These are phyloP conservation scores for Yarrowia osloensis DNA, from an alignment of 805 yeast genomes.

Conservation along the genomic window DNA sequence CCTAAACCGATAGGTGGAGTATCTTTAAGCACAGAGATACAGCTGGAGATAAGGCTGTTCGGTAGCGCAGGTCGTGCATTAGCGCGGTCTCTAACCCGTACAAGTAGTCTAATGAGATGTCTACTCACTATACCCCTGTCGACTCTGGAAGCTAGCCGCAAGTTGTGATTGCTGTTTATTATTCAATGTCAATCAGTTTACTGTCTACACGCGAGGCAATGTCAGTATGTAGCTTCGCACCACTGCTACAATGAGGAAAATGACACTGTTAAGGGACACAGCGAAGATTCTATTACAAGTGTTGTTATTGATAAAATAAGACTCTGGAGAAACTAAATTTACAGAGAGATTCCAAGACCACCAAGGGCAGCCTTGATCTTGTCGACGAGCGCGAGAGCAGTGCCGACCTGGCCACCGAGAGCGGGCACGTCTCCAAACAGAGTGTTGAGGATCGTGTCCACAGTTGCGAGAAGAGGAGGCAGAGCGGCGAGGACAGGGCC, in stretches of 20 bases:
- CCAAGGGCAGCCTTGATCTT: neutral
- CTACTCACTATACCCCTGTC: neutral
- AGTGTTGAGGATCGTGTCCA: neutral
- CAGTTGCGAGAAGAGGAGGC: neutral
- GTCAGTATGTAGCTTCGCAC: no score
- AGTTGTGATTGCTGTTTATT: neutral
- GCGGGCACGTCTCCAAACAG: neutral
- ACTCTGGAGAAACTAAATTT: neutral
- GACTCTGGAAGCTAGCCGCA: neutral
- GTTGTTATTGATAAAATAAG: no score
- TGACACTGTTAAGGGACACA: no score
- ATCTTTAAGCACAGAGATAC: neutral
- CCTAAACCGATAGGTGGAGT: neutral
- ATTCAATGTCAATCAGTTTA: no score
- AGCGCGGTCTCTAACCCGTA: neutral
- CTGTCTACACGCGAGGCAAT: no score
- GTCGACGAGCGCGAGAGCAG: neutral
- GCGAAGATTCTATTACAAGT: no score
- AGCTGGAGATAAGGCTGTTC: neutral
- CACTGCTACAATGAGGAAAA: no score
- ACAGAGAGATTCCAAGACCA: neutral
- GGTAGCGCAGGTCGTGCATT: conserved; percentile 16
- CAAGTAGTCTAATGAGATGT: neutral
- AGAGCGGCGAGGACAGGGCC: neutral
- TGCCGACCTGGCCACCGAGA: neutral